Percentiles rank a stretch among this genome's conserved stretches.
phyloP scores from a whole-genome alignment of 768 basidiomycete genomes.

The Boletus subcaerulescens region DNA sequence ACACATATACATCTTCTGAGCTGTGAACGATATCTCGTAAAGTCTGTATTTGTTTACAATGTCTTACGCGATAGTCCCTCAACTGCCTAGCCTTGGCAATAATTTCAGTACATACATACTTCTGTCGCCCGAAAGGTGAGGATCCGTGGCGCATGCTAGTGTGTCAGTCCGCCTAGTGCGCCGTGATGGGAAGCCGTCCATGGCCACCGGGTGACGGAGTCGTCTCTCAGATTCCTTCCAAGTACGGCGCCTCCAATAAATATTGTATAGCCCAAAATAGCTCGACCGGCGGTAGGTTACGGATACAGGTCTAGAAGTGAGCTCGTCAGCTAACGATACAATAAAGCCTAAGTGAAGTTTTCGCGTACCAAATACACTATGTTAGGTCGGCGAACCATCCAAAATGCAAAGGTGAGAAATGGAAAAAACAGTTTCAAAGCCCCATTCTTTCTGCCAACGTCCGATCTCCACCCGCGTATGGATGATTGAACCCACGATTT shows the following conservation, averaged over 20 bases:
- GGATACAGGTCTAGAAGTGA: conserved; percentile 33
- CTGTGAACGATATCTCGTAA: background rate
- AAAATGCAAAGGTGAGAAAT: conserved; percentile 17
- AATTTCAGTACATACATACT: background rate
- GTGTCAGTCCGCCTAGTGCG: too few species aligned
- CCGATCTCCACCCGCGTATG: conserved; percentile 53
- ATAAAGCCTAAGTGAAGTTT: conserved; percentile 3
- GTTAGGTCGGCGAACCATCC: conserved; percentile 19
- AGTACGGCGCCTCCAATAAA: conserved; percentile 21
- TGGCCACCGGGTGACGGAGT: too few species aligned
- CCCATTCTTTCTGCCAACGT: conserved; percentile 86
- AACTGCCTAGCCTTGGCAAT: background rate
- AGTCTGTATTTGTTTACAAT: background rate
- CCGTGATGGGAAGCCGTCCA: too few species aligned
- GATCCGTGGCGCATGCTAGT: too few species aligned
- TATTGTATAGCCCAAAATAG: conserved; percentile 20
- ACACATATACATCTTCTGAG: background rate
- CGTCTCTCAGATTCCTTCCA: too few species aligned
- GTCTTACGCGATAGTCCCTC: background rate
- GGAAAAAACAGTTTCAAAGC: conserved; percentile 42
- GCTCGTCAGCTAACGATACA: conserved; percentile 33
- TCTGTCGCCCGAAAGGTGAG: too few species aligned
- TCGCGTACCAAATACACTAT: conserved; percentile 40
- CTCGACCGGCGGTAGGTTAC: conserved; percentile 25
- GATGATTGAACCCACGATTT: conserved; percentile 36